Percentiles rank a stretch among this genome's conserved stretches.
These are phyloP conservation scores for Penicillium occitanis DNA, from an alignment of 2,329 filamentous ascomycete genomes.

Conservation along the genomic window DNA sequence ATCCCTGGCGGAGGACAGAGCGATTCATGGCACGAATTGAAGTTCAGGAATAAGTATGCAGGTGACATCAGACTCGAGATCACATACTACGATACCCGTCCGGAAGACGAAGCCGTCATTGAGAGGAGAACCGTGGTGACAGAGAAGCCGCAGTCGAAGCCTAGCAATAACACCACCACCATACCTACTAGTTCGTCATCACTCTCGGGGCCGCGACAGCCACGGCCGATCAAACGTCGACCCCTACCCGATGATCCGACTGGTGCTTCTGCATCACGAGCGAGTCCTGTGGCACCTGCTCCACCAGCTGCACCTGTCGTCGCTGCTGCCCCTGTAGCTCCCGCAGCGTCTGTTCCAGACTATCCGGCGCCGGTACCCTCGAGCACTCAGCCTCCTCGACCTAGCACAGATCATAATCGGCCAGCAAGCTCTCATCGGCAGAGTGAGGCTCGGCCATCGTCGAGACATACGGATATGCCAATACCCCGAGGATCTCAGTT, in stretches of 20 bases:
- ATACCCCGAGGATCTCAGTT: neutral
- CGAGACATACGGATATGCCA: conserved; percentile 9
- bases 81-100: conserved; percentile 89
- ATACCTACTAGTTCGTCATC: conserved; percentile 28
- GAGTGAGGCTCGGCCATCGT: conserved; percentile 13
- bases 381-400: conserved; percentile 21
- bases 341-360: conserved; percentile 27
- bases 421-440: conserved; percentile 22
- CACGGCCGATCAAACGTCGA: conserved; percentile 72
- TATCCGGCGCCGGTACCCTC: conserved; percentile 24
- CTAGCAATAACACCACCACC: conserved; percentile 25
- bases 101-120: conserved; percentile 69
- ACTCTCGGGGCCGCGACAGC: conserved; percentile 51
- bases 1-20: conserved; percentile 86
- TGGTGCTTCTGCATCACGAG: conserved; percentile 45
- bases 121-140: conserved; percentile 54
- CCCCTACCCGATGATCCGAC: conserved; percentile 80
- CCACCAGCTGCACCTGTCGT: conserved; percentile 13
- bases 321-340: conserved; percentile 21
- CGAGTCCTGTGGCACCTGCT: conserved; percentile 33
- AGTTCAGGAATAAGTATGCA: conserved; percentile 90
- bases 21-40: conserved; percentile 86
- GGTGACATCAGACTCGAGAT: conserved; percentile 93
- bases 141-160: conserved; percentile 38
- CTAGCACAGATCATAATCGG: conserved; percentile 7